Evolutionary conservation across 148 eudicot species (phyloP).

Genomic region (Cornus controversa): DNA sequence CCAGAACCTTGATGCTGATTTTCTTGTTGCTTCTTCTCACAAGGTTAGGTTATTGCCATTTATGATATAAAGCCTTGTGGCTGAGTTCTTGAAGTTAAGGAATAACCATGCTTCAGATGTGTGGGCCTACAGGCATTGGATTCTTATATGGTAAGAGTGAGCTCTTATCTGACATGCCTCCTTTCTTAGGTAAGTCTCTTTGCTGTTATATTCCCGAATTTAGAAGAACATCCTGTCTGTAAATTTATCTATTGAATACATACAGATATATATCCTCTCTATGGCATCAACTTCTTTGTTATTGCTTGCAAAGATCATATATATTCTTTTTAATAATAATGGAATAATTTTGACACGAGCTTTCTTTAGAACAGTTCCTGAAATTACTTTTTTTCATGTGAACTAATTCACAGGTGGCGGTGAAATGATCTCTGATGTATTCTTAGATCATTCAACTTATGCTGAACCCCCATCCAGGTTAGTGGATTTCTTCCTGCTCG

Average conservation of each 20-base stretch:
- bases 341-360: neutral
- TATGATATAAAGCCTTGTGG: constrained; percentile 15
- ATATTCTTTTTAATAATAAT: neutral
- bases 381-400: neutral
- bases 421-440: constrained; percentile 97
- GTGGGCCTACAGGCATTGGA: constrained; percentile 99
- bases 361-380: neutral
- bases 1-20: constrained; percentile 80
- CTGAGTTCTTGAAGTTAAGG: constrained; percentile 30
- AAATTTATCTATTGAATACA: neutral
- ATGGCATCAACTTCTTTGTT: constrained; percentile 7
- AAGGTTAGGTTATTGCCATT: constrained; percentile 57
- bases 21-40: constrained; percentile 98
- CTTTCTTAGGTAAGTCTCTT: constrained; percentile 70
- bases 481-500: constrained; percentile 12
- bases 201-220: constrained; percentile 2
- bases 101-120: constrained; percentile 96
- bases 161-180: constrained; percentile 83
- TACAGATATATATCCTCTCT: neutral
- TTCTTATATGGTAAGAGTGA: constrained; percentile 88
- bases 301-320: neutral
- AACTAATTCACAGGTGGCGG: constrained; percentile 72
- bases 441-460: constrained; percentile 84
- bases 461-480: constrained; percentile 99
- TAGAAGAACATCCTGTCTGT: neutral